Percentiles rank a stretch among this genome's conserved stretches.
Conservation (phyloP, 2,329 filamentous ascomycete genomes). For the Teratosphaeria nubilosa region DNA sequence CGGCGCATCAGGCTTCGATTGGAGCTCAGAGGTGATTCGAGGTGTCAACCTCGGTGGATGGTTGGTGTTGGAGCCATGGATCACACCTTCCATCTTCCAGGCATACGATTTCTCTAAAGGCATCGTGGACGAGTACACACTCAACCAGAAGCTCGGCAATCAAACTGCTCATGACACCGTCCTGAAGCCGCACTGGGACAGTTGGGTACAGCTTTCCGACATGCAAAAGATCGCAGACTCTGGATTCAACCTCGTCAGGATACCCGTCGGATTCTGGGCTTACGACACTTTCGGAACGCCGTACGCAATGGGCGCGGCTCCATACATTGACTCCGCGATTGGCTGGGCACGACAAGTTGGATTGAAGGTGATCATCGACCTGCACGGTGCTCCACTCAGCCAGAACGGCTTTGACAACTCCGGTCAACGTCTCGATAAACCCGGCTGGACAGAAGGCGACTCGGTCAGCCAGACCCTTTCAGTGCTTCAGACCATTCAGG, state of each 20-base stretch:
- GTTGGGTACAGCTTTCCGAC: slow-evolving; percentile 40
- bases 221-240: slow-evolving; percentile 47
- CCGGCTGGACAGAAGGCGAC: slow-evolving; percentile 35
- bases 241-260: slow-evolving; percentile 50
- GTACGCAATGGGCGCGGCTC: slow-evolving; percentile 42
- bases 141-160: slow-evolving; percentile 40
- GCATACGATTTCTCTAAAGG: slow-evolving; percentile 10
- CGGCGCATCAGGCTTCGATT: slow-evolving; percentile 32
- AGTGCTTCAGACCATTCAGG: slow-evolving; percentile 48
- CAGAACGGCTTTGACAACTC: slow-evolving; percentile 57
- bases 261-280: slow-evolving; percentile 52
- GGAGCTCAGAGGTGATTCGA: slow-evolving; percentile 40
- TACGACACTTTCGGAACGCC: slow-evolving; percentile 41
- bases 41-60: slow-evolving; percentile 44
- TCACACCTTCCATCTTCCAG: slow-evolving; percentile 48
- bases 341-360: slow-evolving; percentile 45
- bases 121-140: slow-evolving; percentile 42
- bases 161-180: slow-evolving; percentile 32
- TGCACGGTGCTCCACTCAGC: slow-evolving; percentile 46
- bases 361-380: slow-evolving; percentile 48
- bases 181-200: slow-evolving; percentile 42
- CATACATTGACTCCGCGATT: slow-evolving; percentile 47
- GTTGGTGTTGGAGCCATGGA: slow-evolving; percentile 41
- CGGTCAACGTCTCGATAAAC: slow-evolving; percentile 36
- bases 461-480: slow-evolving; percentile 42